These are phyloP conservation scores for Tricholoma terreum DNA, from an alignment of 768 basidiomycete genomes.

Conservation along the genomic window DNA sequence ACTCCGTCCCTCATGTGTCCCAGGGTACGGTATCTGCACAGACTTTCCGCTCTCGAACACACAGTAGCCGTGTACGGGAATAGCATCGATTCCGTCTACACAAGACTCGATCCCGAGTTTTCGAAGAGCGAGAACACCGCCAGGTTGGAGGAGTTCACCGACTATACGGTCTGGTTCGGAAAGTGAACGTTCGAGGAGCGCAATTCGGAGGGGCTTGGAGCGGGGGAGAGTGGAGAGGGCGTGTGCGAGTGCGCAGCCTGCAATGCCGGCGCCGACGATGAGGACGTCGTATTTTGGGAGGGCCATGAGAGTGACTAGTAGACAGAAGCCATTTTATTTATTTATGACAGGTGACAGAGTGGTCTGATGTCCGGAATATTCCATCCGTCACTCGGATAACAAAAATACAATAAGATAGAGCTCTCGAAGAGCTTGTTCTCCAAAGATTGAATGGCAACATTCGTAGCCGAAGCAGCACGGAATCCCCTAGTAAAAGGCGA, in stretches of 20 bases:
- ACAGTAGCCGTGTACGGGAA: slow-evolving; percentile 83
- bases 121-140: slow-evolving; percentile 73
- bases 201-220: slow-evolving; percentile 66
- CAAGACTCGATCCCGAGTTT: slow-evolving; percentile 73
- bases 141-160: slow-evolving; percentile 94
- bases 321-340: too few species aligned
- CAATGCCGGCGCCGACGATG: slow-evolving; percentile 91
- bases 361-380: not conserved
- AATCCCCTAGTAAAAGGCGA: slow-evolving; percentile 58
- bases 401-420: slow-evolving; percentile 6
- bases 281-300: slow-evolving; percentile 61
- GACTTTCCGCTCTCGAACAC: slow-evolving; percentile 62
- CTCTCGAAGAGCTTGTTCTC: slow-evolving; percentile 33
- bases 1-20: slow-evolving; percentile 64
- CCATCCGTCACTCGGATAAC: too few species aligned
- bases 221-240: slow-evolving; percentile 65
- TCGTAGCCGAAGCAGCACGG: slow-evolving; percentile 42
- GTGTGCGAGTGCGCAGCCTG: slow-evolving; percentile 84
- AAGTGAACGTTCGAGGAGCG: slow-evolving; percentile 89
- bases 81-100: slow-evolving; percentile 83
- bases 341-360: not conserved
- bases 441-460: slow-evolving; percentile 46
- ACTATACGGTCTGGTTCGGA: slow-evolving; percentile 95
- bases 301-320: too few species aligned
- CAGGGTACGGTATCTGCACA: slow-evolving; percentile 90